These are phyloP conservation scores for Psidium friedrichsthalianum DNA, from an alignment of 345 rosid species.

Conservation along the genomic window DNA sequence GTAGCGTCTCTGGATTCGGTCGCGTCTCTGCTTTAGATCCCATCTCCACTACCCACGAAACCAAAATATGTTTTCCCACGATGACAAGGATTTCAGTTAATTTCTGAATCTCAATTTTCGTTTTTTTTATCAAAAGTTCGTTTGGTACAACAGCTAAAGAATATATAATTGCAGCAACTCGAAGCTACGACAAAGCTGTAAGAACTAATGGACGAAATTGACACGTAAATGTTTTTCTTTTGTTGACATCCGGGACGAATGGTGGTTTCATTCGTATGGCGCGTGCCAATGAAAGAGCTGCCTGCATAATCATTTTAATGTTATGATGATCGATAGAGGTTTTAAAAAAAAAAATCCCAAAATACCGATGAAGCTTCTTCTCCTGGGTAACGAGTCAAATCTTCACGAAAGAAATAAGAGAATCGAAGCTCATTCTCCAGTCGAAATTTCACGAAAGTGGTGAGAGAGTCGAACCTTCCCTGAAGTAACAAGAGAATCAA, in stretches of 20 bases:
- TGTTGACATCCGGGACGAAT: background rate
- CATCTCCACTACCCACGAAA: background rate
- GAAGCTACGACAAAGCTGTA: too few species aligned
- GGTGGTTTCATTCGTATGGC: background rate
- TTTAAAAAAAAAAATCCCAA: background rate
- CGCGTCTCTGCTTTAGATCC: background rate
- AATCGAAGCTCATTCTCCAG: too few species aligned
- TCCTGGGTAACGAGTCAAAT: too few species aligned
- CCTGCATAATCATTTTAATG: background rate
- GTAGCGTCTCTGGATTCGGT: background rate
- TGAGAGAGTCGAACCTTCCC: background rate
- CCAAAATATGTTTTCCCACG: background rate
- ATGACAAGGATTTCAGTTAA: background rate
- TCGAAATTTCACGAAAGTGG: too few species aligned
- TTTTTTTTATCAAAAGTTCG: background rate
- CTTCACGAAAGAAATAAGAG: too few species aligned
- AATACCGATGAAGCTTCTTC: too few species aligned
- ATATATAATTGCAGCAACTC: background rate
- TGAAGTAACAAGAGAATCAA: background rate
- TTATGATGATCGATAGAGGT: background rate
- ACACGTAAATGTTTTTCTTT: background rate
- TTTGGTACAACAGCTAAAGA: background rate
- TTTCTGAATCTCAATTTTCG: too few species aligned
- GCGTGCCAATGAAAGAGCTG: background rate
- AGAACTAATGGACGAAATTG: background rate